Conservation (phyloP, 768 basidiomycete species). For the Russula earlei region DNA sequence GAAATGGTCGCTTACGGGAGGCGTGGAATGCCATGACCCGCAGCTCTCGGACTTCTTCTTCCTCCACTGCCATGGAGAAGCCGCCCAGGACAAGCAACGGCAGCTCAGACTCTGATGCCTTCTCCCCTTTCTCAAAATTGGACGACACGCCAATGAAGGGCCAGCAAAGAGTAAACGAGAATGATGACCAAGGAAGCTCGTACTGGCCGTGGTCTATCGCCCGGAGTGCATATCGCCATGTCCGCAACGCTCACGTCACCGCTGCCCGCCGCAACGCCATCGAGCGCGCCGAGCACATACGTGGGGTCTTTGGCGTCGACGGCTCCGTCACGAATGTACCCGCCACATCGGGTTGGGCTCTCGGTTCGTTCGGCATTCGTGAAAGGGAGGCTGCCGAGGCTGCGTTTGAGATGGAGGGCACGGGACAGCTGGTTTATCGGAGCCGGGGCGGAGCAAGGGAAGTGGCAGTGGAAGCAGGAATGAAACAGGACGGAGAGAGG, state of each 20-base stretch:
- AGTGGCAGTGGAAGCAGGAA: slow-evolving; percentile 19
- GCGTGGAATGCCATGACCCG: slow-evolving; percentile 52
- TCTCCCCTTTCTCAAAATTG: neutral
- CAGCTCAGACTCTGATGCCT: slow-evolving; percentile 31
- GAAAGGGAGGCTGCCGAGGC: slow-evolving; percentile 29
- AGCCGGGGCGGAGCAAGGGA: neutral
- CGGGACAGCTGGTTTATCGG: neutral
- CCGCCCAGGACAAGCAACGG: neutral
- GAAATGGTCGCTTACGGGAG: slow-evolving; percentile 43
- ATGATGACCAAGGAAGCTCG: neutral
- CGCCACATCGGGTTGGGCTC: slow-evolving; percentile 50
- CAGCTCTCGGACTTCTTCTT: neutral
- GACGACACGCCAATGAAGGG: neutral
- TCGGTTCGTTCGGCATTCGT: slow-evolving; percentile 58
- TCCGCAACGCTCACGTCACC: slow-evolving; percentile 61
- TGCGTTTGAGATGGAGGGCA: slow-evolving; percentile 19
- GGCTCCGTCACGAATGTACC: slow-evolving; percentile 22
- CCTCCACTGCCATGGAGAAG: neutral
- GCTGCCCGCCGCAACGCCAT: slow-evolving; percentile 65
- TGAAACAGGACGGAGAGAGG: slow-evolving; percentile 7
- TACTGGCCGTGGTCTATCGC: slow-evolving; percentile 25
- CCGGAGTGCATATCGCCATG: slow-evolving; percentile 45
- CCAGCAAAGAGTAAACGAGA: neutral
- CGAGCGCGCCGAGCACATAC: slow-evolving; percentile 56
- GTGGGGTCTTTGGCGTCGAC: slow-evolving; percentile 44